Evolutionary conservation across 148 eudicot species (phyloP).

Genomic region (Cornus kousa): DNA sequence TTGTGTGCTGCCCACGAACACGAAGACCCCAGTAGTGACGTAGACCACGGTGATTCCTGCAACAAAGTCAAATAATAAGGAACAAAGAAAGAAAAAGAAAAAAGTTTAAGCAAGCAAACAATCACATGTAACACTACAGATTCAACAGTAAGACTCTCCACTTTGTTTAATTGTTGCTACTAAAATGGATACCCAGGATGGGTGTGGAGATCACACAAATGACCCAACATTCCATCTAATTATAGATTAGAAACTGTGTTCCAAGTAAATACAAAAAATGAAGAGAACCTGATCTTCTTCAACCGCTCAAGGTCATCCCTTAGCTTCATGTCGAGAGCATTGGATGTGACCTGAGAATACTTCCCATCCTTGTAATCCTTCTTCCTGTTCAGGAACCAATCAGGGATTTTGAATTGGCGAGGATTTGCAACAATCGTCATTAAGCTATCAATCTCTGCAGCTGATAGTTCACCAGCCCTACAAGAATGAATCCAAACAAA

Average conservation of each 20-base stretch:
- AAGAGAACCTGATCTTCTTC: constrained; percentile 76
- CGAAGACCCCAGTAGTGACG: constrained; percentile 97
- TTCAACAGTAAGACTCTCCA: background rate
- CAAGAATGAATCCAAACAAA: constrained; percentile 1
- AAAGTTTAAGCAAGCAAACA: background rate
- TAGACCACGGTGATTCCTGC: constrained; percentile 88
- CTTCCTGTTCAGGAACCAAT: constrained; percentile 88
- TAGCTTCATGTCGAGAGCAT: constrained; percentile 90
- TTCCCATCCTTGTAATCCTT: constrained; percentile 96
- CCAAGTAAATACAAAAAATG: too few relatives aligned
- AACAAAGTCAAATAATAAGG: background rate
- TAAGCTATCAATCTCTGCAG: constrained; percentile 66
- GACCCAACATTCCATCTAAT: too few relatives aligned
- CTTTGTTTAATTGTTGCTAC: background rate
- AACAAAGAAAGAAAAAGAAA: background rate
- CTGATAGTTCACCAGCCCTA: constrained; percentile 89
- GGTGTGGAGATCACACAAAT: background rate
- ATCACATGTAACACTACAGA: background rate
- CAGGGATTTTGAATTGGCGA: constrained; percentile 85
- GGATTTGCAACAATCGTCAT: constrained; percentile 88
- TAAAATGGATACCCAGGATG: background rate
- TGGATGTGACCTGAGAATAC: constrained; percentile 80
- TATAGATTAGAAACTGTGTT: too few relatives aligned
- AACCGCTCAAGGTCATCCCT: constrained; percentile 91
- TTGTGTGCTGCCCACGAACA: constrained; percentile 96